Conservation (phyloP, 441 rosid species). For the Caryocar brasiliense region DNA sequence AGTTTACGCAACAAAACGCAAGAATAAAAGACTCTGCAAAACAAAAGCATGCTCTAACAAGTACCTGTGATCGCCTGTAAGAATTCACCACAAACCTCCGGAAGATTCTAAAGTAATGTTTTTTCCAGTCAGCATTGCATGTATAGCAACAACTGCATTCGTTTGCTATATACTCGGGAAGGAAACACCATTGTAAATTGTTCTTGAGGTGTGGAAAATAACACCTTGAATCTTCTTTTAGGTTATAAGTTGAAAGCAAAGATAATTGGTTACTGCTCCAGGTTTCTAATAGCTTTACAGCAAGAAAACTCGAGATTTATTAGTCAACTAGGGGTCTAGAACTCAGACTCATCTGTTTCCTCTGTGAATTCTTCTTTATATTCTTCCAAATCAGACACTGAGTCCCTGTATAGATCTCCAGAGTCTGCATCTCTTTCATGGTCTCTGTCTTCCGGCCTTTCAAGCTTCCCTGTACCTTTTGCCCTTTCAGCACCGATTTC, state of each 20-base stretch:
- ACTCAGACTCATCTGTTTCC: slow-evolving; percentile 26
- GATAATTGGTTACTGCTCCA: not conserved
- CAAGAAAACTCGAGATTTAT: not conserved
- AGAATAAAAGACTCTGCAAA: too few species aligned
- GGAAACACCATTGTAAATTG: too few species aligned
- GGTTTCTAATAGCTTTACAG: not conserved
- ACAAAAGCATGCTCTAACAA: too few species aligned
- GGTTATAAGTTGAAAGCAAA: not conserved
- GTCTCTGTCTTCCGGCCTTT: slow-evolving; percentile 4
- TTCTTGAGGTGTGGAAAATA: too few species aligned
- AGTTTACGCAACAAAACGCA: too few species aligned
- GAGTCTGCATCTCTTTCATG: slow-evolving; percentile 4
- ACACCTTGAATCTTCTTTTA: too few species aligned
- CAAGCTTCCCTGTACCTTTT: not conserved
- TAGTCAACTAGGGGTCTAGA: slow-evolving; percentile 12
- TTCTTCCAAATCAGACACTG: slow-evolving; percentile 18
- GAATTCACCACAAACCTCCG: too few species aligned
- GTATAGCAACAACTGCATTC: too few species aligned
- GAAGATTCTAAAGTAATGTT: too few species aligned
- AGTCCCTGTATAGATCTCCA: slow-evolving; percentile 10
- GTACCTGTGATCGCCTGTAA: too few species aligned
- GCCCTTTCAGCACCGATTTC: slow-evolving; percentile 2
- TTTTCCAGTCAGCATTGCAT: too few species aligned
- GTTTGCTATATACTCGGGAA: too few species aligned
- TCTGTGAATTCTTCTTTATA: slow-evolving; percentile 19